Evolutionary conservation across 192 early-diverging fungal genomes (phyloP).

Genomic region (Entomortierella parvispora): DNA sequence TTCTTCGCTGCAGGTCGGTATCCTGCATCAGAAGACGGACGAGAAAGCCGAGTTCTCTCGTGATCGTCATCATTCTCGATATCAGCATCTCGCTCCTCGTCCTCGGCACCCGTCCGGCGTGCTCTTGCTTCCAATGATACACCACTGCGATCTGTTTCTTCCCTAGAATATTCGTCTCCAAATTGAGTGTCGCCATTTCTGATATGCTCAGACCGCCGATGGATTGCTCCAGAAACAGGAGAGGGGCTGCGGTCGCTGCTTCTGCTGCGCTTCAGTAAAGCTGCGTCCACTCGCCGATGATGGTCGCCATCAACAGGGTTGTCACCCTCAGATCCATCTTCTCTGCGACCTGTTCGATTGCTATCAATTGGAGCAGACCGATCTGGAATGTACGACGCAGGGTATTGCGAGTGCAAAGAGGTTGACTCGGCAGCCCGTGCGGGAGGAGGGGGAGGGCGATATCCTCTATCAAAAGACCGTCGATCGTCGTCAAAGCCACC

Average conservation of each 20-base stretch:
- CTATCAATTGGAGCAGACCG: no score
- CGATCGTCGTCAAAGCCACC: constrained; percentile 8
- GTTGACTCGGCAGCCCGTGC: no score
- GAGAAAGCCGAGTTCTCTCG: neutral
- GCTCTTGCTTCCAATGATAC: constrained; percentile 10
- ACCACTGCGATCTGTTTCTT: neutral
- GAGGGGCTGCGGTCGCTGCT: neutral
- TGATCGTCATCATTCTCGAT: neutral
- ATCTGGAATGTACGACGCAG: no score
- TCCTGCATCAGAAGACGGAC: neutral
- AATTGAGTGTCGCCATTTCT: neutral
- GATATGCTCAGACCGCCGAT: neutral
- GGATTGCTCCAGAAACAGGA: neutral
- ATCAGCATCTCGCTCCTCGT: constrained; percentile 16
- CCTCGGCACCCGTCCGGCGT: constrained; percentile 13
- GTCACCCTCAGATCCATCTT: no score
- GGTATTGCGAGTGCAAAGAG: no score
- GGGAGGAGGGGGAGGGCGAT: neutral
- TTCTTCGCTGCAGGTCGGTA: constrained; percentile 29
- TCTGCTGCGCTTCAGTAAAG: neutral
- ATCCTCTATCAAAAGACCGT: constrained; percentile 7
- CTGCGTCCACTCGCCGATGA: neutral
- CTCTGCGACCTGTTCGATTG: no score
- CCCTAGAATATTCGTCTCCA: neutral
- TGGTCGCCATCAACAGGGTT: no score